Base-by-base conservation (phyloP, 2,329 filamentous ascomycete genomes). In the Ceratocystis harringtonii region DNA sequence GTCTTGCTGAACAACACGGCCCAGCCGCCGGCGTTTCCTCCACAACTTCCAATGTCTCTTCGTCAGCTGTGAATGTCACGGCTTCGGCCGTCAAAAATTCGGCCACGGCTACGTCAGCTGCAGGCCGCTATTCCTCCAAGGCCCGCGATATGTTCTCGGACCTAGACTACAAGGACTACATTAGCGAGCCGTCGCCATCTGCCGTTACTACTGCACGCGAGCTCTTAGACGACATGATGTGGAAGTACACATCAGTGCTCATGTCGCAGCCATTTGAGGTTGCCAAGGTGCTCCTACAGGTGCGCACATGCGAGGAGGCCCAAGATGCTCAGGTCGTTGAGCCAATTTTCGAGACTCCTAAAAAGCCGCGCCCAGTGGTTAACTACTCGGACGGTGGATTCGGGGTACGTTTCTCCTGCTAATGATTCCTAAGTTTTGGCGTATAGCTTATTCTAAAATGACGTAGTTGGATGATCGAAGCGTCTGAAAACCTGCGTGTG, bases 191-290 rank as follows among this genome's bases (percentile, higher is more conserved):
- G 25, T 89, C 88, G 32, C 89, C 88, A 0, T 89, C 89, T 0
- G 81, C 85, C 32, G 80, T 90, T 10, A 87, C 89, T 70, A 88
- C 67, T 28, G 62, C 65, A n/a, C 89, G 88, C 73, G 86, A 87
- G 68, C 77, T 95, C 68, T 73, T 96, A 61, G 91, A 97, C 73
- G 87, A 92, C 74, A 84, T 94, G 69, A 74, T 95, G 74, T 95
- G 92, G 86, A 92, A 94, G 73, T 99, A 99, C 77, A 88, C 87
- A 15, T 90, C 87, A 66, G 86, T 96, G 28, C 76, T 97, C 72
- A 86, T 96, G 73, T 88, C 90, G 64, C 94, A 99, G 76, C 94
- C 94, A 15, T 97, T 99, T 74, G 94, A 97, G 78, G 92, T 96
- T 66, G 91, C 92, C 72, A 97, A 96, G 81, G 94, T 87, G 15